phyloP scores from a whole-genome alignment of 441 rosid genomes.

The Adansonia gregorii region DNA sequence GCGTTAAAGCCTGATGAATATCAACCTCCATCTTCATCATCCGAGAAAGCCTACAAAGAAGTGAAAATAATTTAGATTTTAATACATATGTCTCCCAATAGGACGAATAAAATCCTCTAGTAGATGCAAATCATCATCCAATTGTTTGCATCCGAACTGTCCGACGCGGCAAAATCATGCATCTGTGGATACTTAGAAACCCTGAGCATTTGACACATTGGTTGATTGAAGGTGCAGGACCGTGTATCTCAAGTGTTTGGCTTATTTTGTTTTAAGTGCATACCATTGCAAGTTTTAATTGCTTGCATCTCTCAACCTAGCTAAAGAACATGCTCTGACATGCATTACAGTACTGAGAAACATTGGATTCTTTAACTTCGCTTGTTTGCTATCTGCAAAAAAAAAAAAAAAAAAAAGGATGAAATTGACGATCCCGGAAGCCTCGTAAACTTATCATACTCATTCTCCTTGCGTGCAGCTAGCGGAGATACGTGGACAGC shows the following conservation, averaged over 20 bases:
- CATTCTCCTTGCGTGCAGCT: too few species aligned
- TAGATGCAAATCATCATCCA: not conserved
- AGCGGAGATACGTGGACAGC: not conserved
- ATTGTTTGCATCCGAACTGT: not conserved
- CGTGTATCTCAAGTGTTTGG: not conserved
- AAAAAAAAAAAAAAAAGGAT: not conserved
- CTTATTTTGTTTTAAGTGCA: not conserved
- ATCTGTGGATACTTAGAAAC: not conserved
- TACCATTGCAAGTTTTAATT: not conserved
- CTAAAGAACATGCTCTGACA: not conserved
- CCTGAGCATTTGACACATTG: not conserved
- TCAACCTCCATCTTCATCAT: not conserved
- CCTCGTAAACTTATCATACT: not conserved
- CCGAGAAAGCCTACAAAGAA: not conserved
- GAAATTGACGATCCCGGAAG: not conserved
- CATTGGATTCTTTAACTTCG: not conserved
- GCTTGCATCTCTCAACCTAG: not conserved
- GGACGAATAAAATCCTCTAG: not conserved
- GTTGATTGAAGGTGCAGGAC: not conserved
- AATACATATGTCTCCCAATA: not conserved
- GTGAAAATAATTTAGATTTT: not conserved
- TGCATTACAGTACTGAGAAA: not conserved
- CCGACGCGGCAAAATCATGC: constrained; percentile 4
- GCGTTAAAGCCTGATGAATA: not conserved
- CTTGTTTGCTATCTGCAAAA: not conserved